These are phyloP conservation scores for Miscanthus lutarioriparius DNA, from an alignment of 176 grass and related monocot species.

Conservation along the genomic window DNA sequence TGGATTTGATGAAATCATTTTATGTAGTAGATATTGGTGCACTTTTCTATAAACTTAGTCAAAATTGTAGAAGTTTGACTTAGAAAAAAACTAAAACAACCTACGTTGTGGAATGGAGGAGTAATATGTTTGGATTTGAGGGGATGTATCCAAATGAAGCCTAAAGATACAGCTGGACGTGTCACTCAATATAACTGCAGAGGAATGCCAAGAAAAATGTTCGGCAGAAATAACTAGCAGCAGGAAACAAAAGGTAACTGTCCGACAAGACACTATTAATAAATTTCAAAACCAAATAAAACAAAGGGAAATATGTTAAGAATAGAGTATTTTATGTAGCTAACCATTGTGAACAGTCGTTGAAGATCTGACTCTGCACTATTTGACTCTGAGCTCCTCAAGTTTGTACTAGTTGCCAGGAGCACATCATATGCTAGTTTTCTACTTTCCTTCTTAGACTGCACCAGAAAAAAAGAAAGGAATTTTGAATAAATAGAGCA, in stretches of 20 bases:
- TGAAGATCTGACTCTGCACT: constrained; percentile 81
- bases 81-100: not conserved
- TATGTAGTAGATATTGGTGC: too few relatives aligned
- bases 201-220: not conserved
- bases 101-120: not conserved
- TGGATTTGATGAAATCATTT: too few relatives aligned
- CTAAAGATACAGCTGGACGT: not conserved
- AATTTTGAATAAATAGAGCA: constrained; percentile 20
- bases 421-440: constrained; percentile 87
- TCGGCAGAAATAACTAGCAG: constrained; percentile 14
- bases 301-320: not conserved
- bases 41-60: too few relatives aligned
- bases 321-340: constrained; percentile 31
- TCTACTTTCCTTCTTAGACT: constrained; percentile 94
- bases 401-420: constrained; percentile 60
- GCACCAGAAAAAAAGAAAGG: constrained; percentile 23
- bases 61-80: too few relatives aligned
- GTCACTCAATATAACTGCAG: not conserved
- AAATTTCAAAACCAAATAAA: constrained; percentile 15
- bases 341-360: constrained; percentile 89
- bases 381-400: constrained; percentile 63
- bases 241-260: not conserved
- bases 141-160: not conserved
- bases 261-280: not conserved
- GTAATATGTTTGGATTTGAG: not conserved